Evolutionary conservation across 2,329 filamentous ascomycete genomes (phyloP).

Genomic region (Ramularia collo-cygni): DNA sequence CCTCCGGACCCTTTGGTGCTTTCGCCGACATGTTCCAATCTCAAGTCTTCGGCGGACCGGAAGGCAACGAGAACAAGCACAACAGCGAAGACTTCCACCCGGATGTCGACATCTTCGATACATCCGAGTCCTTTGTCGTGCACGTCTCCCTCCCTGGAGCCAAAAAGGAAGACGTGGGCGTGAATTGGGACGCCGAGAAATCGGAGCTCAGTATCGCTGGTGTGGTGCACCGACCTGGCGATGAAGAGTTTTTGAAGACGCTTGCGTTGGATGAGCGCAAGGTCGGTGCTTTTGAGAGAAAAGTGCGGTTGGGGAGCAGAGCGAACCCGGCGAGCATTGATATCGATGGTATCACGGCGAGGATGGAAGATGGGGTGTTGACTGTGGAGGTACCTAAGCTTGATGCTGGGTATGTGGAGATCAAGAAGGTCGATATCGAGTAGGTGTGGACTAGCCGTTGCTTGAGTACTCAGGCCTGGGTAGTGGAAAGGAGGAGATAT

Average conservation of each 20-base stretch:
- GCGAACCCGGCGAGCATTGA: slow-evolving; percentile 57
- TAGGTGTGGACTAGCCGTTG: slow-evolving; percentile 23
- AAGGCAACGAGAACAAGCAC: slow-evolving; percentile 35
- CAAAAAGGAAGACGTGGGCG: slow-evolving; percentile 68
- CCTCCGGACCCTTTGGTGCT: slow-evolving; percentile 19
- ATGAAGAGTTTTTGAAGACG: slow-evolving; percentile 61
- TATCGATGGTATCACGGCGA: slow-evolving; percentile 61
- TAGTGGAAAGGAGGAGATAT: no score
- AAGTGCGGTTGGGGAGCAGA: slow-evolving; percentile 53
- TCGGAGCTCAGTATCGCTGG: slow-evolving; percentile 61
- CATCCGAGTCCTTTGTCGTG: slow-evolving; percentile 56
- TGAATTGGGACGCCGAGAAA: slow-evolving; percentile 68
- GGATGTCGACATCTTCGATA: slow-evolving; percentile 70
- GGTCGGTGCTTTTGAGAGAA: slow-evolving; percentile 68
- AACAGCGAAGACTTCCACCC: slow-evolving; percentile 48
- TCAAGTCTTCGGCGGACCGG: slow-evolving; percentile 32
- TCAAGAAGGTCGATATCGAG: slow-evolving; percentile 47
- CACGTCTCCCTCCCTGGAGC: slow-evolving; percentile 71
- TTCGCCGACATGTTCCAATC: slow-evolving; percentile 30
- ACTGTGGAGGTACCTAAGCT: slow-evolving; percentile 70
- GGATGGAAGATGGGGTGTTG: slow-evolving; percentile 71
- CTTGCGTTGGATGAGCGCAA: slow-evolving; percentile 60
- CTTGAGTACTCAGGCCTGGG: no score
- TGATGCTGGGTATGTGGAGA: slow-evolving; percentile 55
- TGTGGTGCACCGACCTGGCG: slow-evolving; percentile 64